Base-by-base conservation (phyloP, 176 grass and related monocot species). In the Carex myosuroides region DNA sequence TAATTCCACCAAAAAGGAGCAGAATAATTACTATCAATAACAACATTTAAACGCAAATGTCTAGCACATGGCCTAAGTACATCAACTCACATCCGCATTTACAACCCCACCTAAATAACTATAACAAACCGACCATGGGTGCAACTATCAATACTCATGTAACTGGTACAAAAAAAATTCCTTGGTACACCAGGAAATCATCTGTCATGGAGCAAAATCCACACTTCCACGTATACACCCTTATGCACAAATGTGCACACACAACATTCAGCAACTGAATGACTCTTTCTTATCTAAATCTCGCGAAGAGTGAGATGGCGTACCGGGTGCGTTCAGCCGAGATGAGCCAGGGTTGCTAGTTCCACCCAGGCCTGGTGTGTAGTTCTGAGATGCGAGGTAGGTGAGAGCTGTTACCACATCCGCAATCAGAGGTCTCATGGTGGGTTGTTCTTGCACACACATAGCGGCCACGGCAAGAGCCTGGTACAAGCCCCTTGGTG, bases 381-480 rank as follows among this genome's bases (percentile, higher is more conserved):
- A 97, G 9, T 30, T 84, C 87, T 92, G 92, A 52, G 87, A 89
- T 57, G 92, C 92, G 66, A 97, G 92, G 86, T 94, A 97, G 24
- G 82, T 81, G 14, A 97, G 90, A 68, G 92, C 92, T 5, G 94
- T 92, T 16, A 97, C 94, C 7, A 97, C 88, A 66, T 97, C 94
- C 21, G 90, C 92, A 11, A 97, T 94, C 22, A 94, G 83, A 1
- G 92, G 94, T 81, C 94, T 91, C 92, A 97, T 77, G 37, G 79
- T 84, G 0, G 94, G 88, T 70, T 94, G 92, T 71, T 97, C 94
- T 83, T 97, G 92, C 18, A 97, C 94, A 18, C 92, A 97, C 94
- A 97, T 97, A 21, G 94, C 92, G 54, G 92, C 92, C 14, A 94
- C 90, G 17, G 92, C 94, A 22, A 97, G 87, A 60, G 94, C 94